A percentile compares a stretch with the other conserved stretches of the same genome.
Conservation (phyloP, 2,329 filamentous ascomycete genomes). For the Hymenoscyphus albidus region DNA sequence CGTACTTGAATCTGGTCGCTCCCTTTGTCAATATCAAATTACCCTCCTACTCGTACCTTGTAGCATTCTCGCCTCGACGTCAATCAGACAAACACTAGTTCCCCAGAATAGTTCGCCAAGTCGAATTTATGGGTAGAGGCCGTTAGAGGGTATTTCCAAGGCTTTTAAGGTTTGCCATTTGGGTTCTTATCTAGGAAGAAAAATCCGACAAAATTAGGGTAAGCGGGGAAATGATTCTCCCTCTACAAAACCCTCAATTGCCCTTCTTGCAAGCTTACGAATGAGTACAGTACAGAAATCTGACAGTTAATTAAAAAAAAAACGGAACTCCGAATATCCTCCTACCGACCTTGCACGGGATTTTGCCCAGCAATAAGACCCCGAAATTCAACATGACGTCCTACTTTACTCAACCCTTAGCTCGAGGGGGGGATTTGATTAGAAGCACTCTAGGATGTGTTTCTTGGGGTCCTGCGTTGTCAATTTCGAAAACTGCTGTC, state of each 20-base stretch:
- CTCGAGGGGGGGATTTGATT: conserved; percentile 39
- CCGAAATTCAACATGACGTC: conserved; percentile 32
- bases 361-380: neutral
- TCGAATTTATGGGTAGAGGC: neutral
- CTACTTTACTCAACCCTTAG: conserved; percentile 40
- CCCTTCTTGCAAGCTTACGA: neutral
- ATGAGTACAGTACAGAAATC: neutral
- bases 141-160: neutral
- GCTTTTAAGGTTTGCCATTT: neutral
- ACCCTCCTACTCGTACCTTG: no score
- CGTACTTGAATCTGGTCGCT: neutral
- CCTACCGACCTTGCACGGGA: neutral
- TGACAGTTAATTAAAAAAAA: neutral
- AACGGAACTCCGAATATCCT: neutral
- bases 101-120: neutral
- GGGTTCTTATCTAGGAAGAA: neutral
- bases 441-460: conserved; percentile 43
- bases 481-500: conserved; percentile 45
- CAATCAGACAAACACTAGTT: no score
- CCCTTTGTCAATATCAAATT: no score
- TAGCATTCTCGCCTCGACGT: no score
- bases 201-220: neutral
- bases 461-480: conserved; percentile 46
- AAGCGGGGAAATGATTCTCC: neutral
- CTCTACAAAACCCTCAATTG: neutral